Conservation (phyloP, 2,329 filamentous ascomycete genomes). For the Drechslerella coelobrocha region DNA sequence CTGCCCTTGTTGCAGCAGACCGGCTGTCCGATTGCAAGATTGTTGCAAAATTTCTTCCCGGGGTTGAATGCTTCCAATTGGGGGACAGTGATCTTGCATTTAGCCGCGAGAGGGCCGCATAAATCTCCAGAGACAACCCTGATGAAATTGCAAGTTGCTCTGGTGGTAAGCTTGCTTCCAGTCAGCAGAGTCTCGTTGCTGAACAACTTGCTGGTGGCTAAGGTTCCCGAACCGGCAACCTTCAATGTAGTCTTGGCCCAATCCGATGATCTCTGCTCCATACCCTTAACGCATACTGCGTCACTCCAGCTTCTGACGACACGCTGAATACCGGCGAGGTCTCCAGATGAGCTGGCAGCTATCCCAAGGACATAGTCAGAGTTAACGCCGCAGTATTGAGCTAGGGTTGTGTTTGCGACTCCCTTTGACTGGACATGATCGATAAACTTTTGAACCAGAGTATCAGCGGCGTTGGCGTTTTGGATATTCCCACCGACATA, state of each 20-base stretch:
- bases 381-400: slow-evolving; percentile 19
- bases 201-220: no score
- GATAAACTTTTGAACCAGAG: slow-evolving; percentile 21
- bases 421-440: slow-evolving; percentile 13
- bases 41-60: slow-evolving; percentile 2
- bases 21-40: slow-evolving; percentile 54
- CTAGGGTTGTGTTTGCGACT: slow-evolving; percentile 18
- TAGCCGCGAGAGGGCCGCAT: slow-evolving; percentile 52
- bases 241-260: slow-evolving; percentile 16
- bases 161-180: slow-evolving; percentile 23
- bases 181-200: no score
- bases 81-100: slow-evolving; percentile 53
- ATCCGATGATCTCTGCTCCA: slow-evolving; percentile 4
- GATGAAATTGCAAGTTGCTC: slow-evolving; percentile 19
- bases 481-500: slow-evolving; percentile 17
- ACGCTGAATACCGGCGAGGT: slow-evolving; percentile 13
- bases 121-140: slow-evolving; percentile 48
- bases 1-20: slow-evolving; percentile 59
- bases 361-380: slow-evolving; percentile 27
- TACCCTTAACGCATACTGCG: slow-evolving; percentile 8
- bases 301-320: slow-evolving; percentile 23
- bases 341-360: slow-evolving; percentile 12
- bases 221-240: background rate
- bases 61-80: slow-evolving; percentile 55
- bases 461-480: slow-evolving; percentile 15